Base-by-base conservation (phyloP, 768 basidiomycete genomes). In the Dentipellis fragilis region DNA sequence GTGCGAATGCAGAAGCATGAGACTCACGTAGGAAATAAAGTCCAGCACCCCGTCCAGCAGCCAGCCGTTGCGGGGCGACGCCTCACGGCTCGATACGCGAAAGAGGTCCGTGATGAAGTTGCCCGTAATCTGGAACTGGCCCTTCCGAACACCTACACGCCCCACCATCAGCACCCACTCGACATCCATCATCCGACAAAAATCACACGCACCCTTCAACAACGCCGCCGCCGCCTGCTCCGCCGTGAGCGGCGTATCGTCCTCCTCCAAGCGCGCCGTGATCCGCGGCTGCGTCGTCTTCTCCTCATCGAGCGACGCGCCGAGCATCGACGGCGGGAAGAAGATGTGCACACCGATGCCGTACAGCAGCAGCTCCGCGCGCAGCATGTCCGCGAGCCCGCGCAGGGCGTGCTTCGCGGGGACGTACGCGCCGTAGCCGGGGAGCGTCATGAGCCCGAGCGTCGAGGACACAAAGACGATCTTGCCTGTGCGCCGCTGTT, bases 351-450 rank as follows among this genome's bases (percentile, higher is more conserved):
- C 78, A 52, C 75, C 72, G 65, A 90, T 87, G 51, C 76, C 79
- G 65, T 93, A 91, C 4, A 93, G 72, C 58, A 82, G 71, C 51
- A 90, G 72, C 64, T 94, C 93, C 16, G 80, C 85, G 6, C 85
- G 83, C 10, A 96, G 75, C 0, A 85, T 76, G 56, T 96, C 93
- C 10, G 88, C 88, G 0, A 96, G 79, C 12, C 91, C 91, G 70
- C 89, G 72, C 3, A 94, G 66, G 5, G 93, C 93, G 62, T 87
- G n/a, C n/a, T n/a, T n/a, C n/a, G n/a, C n/a, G n/a, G n/a, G n/a
- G n/a, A n/a, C n/a, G n/a, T n/a, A n/a, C n/a, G n/a, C n/a, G n/a
- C n/a, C n/a, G n/a, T n/a, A n/a, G n/a, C n/a, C n/a, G n/a, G n/a
- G n/a, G n/a, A n/a, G n/a, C n/a, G n/a, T n/a, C n/a, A n/a, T n/a